phyloP scores from a whole-genome alignment of 306 rosid genomes.

The Psophocarpus tetragonolobus region DNA sequence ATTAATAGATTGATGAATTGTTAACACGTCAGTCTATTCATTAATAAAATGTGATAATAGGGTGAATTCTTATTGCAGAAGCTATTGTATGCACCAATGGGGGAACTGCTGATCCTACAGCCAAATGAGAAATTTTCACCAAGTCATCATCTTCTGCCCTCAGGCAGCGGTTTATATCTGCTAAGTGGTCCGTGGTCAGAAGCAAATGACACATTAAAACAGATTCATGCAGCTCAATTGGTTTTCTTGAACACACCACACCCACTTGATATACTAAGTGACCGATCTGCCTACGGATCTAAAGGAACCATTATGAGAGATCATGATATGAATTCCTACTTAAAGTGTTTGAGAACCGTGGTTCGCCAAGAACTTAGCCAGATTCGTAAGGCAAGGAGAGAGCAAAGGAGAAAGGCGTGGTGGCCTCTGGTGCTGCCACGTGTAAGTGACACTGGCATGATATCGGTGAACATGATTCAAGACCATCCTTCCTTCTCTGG shows the following conservation, averaged over 20 bases:
- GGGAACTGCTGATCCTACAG: conserved; percentile 70
- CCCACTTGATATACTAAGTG: conserved; percentile 73
- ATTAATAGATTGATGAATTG: background rate
- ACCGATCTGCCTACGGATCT: conserved; percentile 72
- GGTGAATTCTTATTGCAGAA: conserved; percentile 42
- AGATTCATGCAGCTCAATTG: conserved; percentile 51
- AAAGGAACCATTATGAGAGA: conserved; percentile 73
- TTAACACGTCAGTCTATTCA: background rate
- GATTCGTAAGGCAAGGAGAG: conserved; percentile 51
- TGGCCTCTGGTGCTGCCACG: conserved; percentile 44
- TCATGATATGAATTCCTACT: conserved; percentile 77
- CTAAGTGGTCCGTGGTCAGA: conserved; percentile 41
- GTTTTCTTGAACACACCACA: conserved; percentile 74
- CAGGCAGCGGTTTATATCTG: conserved; percentile 70
- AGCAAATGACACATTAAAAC: conserved; percentile 40
- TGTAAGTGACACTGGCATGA: conserved; percentile 12
- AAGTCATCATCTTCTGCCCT: conserved; percentile 67
- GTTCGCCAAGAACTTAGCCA: conserved; percentile 63
- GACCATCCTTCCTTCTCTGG: conserved; percentile 46
- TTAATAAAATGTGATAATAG: background rate
- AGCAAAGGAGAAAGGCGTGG: conserved; percentile 54
- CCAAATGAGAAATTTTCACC: conserved; percentile 80
- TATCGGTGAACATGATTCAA: conserved; percentile 32
- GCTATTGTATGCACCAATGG: conserved; percentile 70
- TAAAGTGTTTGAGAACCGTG: conserved; percentile 53